phyloP scores from a whole-genome alignment of 2,329 filamentous ascomycete species.

The Grosmannia penicillata region DNA sequence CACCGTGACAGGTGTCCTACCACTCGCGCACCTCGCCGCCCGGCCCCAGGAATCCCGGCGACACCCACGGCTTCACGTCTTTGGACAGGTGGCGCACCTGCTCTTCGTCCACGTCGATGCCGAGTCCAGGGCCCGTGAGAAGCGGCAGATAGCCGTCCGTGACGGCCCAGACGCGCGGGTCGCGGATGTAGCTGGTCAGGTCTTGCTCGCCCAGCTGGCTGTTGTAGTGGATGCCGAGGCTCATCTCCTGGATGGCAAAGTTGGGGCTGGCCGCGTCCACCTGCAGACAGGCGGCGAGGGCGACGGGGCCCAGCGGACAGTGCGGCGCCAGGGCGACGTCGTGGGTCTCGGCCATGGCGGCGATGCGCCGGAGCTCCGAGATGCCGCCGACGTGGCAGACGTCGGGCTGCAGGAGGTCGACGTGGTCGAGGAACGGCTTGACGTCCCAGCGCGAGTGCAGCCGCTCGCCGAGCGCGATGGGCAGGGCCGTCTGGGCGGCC shows the following conservation, averaged over 20 bases:
- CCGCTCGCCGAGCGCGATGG: constrained; percentile 51
- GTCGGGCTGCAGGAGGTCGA: constrained; percentile 54
- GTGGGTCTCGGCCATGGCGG: constrained; percentile 49
- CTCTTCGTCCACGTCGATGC: constrained; percentile 51
- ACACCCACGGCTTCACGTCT: constrained; percentile 36
- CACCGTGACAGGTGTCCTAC: constrained; percentile 24
- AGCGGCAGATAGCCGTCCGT: constrained; percentile 40
- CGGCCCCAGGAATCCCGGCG: constrained; percentile 41
- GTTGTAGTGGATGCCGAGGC: constrained; percentile 57
- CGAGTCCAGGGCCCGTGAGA: constrained; percentile 37
- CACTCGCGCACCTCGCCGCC: constrained; percentile 45
- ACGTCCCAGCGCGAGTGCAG: constrained; percentile 53
- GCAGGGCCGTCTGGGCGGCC: constrained; percentile 36
- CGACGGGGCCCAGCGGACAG: constrained; percentile 51
- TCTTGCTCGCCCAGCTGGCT: constrained; percentile 33
- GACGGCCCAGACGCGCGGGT: constrained; percentile 37
- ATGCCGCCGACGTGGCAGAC: constrained; percentile 51
- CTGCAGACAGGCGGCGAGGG: constrained; percentile 50
- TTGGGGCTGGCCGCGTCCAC: constrained; percentile 39
- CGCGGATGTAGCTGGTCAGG: constrained; percentile 44
- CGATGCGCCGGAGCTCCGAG: constrained; percentile 47
- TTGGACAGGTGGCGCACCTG: constrained; percentile 36
- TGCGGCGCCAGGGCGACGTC: constrained; percentile 52
- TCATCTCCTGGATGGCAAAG: constrained; percentile 56
- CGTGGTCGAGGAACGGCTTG: constrained; percentile 46